These are phyloP conservation scores for Phanerodontia chrysosporium DNA, from an alignment of 768 basidiomycete genomes.

Conservation along the genomic window DNA sequence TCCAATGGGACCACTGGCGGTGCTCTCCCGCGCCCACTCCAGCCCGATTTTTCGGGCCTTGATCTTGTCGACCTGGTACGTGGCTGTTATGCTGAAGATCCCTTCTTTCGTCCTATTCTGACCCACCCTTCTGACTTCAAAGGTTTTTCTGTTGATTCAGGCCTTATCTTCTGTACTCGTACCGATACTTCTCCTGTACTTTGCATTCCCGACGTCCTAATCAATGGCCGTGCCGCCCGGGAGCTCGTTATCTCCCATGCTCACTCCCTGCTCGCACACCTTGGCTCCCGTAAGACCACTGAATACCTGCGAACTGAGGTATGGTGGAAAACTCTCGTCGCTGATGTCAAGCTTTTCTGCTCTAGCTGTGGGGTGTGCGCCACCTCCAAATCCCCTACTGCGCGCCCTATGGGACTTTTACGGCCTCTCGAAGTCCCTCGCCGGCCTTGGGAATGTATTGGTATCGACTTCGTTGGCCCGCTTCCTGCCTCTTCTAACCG, in stretches of 20 bases:
- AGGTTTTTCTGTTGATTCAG: no score
- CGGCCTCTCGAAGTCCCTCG: slow-evolving; percentile 23
- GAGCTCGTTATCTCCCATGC: slow-evolving; percentile 20
- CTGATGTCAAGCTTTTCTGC: slow-evolving; percentile 18
- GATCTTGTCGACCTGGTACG: no score
- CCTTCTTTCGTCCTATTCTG: no score
- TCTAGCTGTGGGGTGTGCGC: neutral
- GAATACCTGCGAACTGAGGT: slow-evolving; percentile 30
- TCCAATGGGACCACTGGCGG: no score
- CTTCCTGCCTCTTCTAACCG: slow-evolving; percentile 26
- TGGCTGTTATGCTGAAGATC: no score
- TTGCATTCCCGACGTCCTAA: no score
- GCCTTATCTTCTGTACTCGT: no score
- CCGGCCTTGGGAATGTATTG: slow-evolving; percentile 33
- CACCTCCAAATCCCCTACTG: neutral
- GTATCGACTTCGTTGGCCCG: slow-evolving; percentile 37
- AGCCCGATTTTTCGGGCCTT: no score
- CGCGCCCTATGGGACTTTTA: slow-evolving; percentile 10
- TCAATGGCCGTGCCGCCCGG: no score
- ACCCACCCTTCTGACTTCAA: no score
- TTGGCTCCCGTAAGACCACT: slow-evolving; percentile 21
- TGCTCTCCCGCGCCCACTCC: no score
- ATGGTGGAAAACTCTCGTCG: slow-evolving; percentile 30
- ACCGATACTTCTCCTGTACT: no score
- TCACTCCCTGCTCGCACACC: slow-evolving; percentile 31